A percentile compares a stretch with the other conserved stretches of the same genome.
phyloP scores from a whole-genome alignment of 2,329 filamentous ascomycete species.

The Pyrenophora teres region DNA sequence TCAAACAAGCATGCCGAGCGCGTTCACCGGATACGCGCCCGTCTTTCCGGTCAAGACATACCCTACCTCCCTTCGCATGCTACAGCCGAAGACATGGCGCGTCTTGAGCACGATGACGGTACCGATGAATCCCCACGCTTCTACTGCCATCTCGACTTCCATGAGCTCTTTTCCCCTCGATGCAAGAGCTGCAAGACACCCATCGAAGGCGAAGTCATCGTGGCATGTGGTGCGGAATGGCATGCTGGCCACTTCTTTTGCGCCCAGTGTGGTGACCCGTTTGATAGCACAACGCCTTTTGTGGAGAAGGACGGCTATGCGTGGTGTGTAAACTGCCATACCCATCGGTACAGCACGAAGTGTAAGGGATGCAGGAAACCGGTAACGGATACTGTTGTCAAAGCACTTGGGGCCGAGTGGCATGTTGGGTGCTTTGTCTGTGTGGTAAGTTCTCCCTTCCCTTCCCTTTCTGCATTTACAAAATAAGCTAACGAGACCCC shows the following conservation, averaged over 20 bases:
- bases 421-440: constrained; percentile 92
- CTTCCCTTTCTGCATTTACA: background rate
- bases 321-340: constrained; percentile 94
- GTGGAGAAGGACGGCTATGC: constrained; percentile 98
- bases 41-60: constrained; percentile 59
- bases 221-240: constrained; percentile 94
- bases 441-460: constrained; percentile 50
- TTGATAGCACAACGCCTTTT: constrained; percentile 71
- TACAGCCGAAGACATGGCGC: constrained; percentile 64
- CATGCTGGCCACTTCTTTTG: constrained; percentile 99
- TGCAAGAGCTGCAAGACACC: constrained; percentile 97
- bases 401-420: constrained; percentile 90
- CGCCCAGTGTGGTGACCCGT: constrained; percentile 90
- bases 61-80: constrained; percentile 45
- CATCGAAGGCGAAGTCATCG: constrained; percentile 91
- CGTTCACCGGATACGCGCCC: constrained; percentile 71
- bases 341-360: constrained; percentile 85
- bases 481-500: constrained; percentile 10
- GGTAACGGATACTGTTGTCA: constrained; percentile 87
- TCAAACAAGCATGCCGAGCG: constrained; percentile 71
- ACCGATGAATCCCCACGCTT: constrained; percentile 72
- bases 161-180: constrained; percentile 87
- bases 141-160: constrained; percentile 98
- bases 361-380: constrained; percentile 83
- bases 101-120: constrained; percentile 64